A percentile compares a stretch with the other conserved stretches of the same genome.
These are phyloP conservation scores for Mycosphaerella sp. DNA, from an alignment of 2,329 filamentous ascomycete species.

Conservation along the genomic window DNA sequence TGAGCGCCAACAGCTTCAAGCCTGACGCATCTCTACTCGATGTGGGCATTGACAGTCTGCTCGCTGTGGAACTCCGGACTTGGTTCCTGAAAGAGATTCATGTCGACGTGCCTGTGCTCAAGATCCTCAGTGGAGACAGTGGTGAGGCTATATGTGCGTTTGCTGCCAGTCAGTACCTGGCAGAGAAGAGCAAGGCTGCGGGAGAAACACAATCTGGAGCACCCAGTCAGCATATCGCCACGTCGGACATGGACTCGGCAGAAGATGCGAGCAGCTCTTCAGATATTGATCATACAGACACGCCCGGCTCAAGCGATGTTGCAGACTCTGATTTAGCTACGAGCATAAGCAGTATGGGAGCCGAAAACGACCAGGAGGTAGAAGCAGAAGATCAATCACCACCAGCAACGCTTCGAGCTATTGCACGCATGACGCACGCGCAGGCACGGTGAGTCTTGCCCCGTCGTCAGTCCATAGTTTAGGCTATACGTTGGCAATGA, in stretches of 20 bases:
- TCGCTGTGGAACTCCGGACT: slow-evolving; percentile 39
- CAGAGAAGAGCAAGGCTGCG: slow-evolving; percentile 11
- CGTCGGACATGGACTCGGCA: not conserved
- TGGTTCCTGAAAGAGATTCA: slow-evolving; percentile 47
- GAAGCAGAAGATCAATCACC: not conserved
- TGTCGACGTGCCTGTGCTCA: slow-evolving; percentile 44
- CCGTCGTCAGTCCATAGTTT: slow-evolving; percentile 7
- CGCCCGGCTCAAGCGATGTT: slow-evolving; percentile 8
- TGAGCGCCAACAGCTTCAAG: slow-evolving; percentile 13
- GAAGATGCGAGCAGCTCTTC: not conserved
- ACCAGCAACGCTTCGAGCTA: slow-evolving; percentile 9
- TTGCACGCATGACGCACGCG: slow-evolving; percentile 16
- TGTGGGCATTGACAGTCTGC: slow-evolving; percentile 37
- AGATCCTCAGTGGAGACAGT: slow-evolving; percentile 31
- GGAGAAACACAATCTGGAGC: not conserved
- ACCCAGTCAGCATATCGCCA: no score
- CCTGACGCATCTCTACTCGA: slow-evolving; percentile 24
- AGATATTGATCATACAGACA: not conserved
- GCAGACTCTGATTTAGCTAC: slow-evolving; percentile 9
- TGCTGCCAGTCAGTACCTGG: slow-evolving; percentile 16
- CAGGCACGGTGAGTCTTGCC: slow-evolving; percentile 22
- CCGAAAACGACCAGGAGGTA: slow-evolving; percentile 3
- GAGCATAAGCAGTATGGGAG: slow-evolving; percentile 9
- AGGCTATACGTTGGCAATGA: not conserved
- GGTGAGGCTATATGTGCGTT: slow-evolving; percentile 13